Base-by-base conservation (phyloP, 2,329 filamentous ascomycete species). In the Cephalotrichum gorgonifer region DNA sequence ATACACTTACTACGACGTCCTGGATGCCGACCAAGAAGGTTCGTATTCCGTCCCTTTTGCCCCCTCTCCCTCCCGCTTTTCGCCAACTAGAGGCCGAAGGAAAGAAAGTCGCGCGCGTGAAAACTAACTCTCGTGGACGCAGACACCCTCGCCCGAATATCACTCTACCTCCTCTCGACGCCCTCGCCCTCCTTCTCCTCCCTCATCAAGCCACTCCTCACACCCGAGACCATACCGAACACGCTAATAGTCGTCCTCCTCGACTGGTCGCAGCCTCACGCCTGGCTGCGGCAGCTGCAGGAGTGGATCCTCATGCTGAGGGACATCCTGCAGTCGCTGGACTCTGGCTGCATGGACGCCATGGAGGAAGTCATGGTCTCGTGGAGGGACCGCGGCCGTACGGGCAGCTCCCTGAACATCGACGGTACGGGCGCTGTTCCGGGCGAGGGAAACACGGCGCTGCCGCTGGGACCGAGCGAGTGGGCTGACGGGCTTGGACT, bases 1-100 rank as follows among this genome's bases (percentile, higher is more conserved):
- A 47, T 96, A 96, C 64, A 95, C 90, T 48, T 96, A 95, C 68
- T 88, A 94, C 64, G 88, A 96, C 67, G 88, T 96, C 33, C 75
- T 95, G 33, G 90, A 96, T 65, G 85, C 88, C 50, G 90, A 96
- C 62, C 89, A 95, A 65, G 91, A 96, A 74, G 87, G 87, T 89
- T 22, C 35, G 35, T 39, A 9, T 20, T 20, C 7, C 35, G 9
- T 8, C 11, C 7, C 17, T 3, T 6, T 2, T 20, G n/a, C 17
- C 20, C 33, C 6, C 25, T 14, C 15, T 20, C 35, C 7, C 35
- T 20, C 17, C 11, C 7, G 35, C 4, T 6, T 2, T 20, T 9
- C 17, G n/a, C 33, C 6, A 5, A 17, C n/a, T 20, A 22, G 15
- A n/a, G n/a, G n/a, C 4, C 20, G 11, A 8, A 25, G 25, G 33